Evolutionary conservation across 2,329 filamentous ascomycete genomes (phyloP), one percentile per base, ranked within the genome.

Genomic region (Elsinoe batatas): DNA sequence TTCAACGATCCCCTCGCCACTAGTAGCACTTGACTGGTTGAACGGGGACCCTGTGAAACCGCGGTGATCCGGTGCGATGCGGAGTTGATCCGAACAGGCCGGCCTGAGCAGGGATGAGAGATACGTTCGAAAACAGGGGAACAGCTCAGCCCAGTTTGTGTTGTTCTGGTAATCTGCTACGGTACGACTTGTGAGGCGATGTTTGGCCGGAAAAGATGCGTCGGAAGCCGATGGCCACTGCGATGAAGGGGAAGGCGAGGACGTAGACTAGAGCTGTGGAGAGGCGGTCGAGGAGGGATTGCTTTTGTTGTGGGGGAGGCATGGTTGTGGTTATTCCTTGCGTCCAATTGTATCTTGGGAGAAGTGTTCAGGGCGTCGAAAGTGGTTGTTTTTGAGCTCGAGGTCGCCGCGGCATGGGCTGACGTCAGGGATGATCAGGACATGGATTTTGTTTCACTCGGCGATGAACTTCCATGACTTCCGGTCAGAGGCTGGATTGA

Each of bases 211-310:
- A 46, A 15, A 61, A 58, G 5, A 56, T 54, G 12, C 54, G 40
- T 11, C 59, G 59, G 10, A 61, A 22, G 5, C 59, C 60, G 18
- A 61, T 58, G 4, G 58, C 56, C 7, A 58, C 53, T 20, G 58
- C 56, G 20, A 61, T 59, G 42, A 61, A 61, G 6, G 60, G 60
- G 38, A 61, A 61, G 6, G 57, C 57, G 44, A 61, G 54, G 33
- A 61, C 53, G 47, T 61, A 61, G 40, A 60, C 59, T 2, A 61
- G 35, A 3, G 59, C 59, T 17, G 59, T 58, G 6, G 57, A 53
- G 2, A 61, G 18, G 50, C 60, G 58, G 49, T 61, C 58, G 35
- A 61, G 38, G 5, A 46, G 54, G n/a, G 57, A 46, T 36, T 57
- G 56, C 35, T 51, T 11, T 40, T 44, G 32, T 40, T 35, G 50